Evolutionary conservation across 805 yeast species (phyloP), one percentile per base, ranked within the genome.

Genomic region (Helenozyma rhizophorensis): DNA sequence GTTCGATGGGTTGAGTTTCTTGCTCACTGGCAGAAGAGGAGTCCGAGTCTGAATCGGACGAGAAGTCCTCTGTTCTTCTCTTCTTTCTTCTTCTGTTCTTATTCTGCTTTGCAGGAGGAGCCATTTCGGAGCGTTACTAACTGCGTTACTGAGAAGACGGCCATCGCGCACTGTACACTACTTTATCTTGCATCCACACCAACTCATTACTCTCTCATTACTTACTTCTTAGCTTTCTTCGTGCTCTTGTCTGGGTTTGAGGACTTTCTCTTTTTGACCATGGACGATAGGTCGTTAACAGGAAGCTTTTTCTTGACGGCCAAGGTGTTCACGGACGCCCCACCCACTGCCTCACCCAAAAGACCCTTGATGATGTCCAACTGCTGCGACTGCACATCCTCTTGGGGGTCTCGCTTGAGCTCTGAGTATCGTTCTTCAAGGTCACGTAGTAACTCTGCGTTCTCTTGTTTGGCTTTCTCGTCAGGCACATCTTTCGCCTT

Each of bases 51-150:
- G 76, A 69, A 26, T 66, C 66, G 12, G 74, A 71, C 0, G 83
- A 79, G 19, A 78, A 75, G 44, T 80, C 87, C 32, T 80, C 86
- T 0, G 90, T 82, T 78, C 89, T 81, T 75, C 88, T 78, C 76
- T 80, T 82, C 72, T 81, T 81, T 51, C 80, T 68, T 42, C 84
- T 73, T 48, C 84, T 68, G 24, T 37, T 45, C 27, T 39, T 36
- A n/a, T 29, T 24, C 22, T 34, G 41, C 18, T 40, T 40, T 13
- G 27, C 29, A 11, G 37, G 30, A 5, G 40, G 36, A 6, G 43
- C 43, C 43, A 39, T 39, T 9, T 25, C 19, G 32, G 14, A 21
- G 19, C 27, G n/a, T 12, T 14, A 14, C n/a, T n/a, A n/a, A n/a
- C 15, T 25, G 27, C 10, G 17, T 7, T 25, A n/a, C n/a, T n/a